Evolutionary conservation across 345 rosid genomes (phyloP), one percentile per base, ranked within the genome.

Genomic region (Raphanus sativus): DNA sequence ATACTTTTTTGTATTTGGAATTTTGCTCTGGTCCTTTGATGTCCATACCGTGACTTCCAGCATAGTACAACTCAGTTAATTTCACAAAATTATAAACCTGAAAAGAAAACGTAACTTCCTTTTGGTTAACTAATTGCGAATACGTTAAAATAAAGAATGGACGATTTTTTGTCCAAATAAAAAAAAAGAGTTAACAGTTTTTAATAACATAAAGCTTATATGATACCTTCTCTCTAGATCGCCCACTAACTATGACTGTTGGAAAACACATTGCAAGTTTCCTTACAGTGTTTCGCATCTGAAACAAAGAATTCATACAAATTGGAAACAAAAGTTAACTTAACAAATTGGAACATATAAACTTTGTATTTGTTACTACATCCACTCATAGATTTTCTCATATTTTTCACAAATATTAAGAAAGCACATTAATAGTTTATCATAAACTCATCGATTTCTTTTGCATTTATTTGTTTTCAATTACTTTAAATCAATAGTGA

Each of bases 11-110:
- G 50, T 60, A 65, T 66, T 17, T 59, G 24, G 21, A 62, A 55
- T 52, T 36, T 78, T 89, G 88, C 80, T 87, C 85, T 70, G 98
- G 98, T 8, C 97, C 97, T 80, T 84, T 90, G 62, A 94, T 94
- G 88, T 94, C 98, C 98, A 94, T 94, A n/a, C 98, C 98, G 81
- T 94, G 98, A 83, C 98, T 94, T 42, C 95, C 97, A 1, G 98
- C 98, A 64, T 94, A 94, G 65, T 92, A 90, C 32, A 94, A 87
- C 75, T 76, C 98, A 2, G 87, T 83, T 73, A 94, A 67, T 81
- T 86, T 83, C 54, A 94, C 97, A 78, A 92, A 94, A 34, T 84
- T 83, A 78, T 61, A 78, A 67, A 78, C 81, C 81, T 78, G 63
- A 26, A 59, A 48, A 28, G 25, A 50, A 40, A 56, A 38, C 55